These are phyloP conservation scores for Przewalskia tangutica DNA, from an alignment of 257 asterid genomes.

Conservation along the genomic window DNA sequence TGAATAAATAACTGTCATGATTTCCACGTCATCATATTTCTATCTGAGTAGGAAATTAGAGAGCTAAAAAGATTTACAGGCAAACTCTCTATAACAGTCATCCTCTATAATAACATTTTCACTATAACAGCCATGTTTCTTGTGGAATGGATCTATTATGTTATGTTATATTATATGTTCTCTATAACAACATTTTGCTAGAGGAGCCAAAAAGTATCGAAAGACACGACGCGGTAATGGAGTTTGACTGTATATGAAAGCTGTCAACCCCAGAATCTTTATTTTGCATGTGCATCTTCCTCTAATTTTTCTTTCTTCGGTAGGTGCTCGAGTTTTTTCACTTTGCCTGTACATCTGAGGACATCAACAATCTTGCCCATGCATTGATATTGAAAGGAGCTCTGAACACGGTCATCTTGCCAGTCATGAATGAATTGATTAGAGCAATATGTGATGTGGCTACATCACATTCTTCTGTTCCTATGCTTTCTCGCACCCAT, in stretches of 20 bases:
- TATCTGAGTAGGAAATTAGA: not conserved
- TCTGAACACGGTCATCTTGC: conserved; percentile 20
- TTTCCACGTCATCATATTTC: not conserved
- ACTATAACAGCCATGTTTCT: too few species aligned
- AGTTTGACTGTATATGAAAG: not conserved
- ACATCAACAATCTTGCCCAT: conserved; percentile 46
- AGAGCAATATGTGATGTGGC: conserved; percentile 27
- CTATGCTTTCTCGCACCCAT: conserved; percentile 56
- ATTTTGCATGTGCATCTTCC: not conserved
- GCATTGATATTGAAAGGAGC: conserved; percentile 44
- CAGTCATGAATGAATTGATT: conserved; percentile 33
- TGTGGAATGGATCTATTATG: too few species aligned
- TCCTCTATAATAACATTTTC: too few species aligned
- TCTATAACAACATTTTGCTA: too few species aligned
- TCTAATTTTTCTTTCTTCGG: not conserved
- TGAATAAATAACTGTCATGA: not conserved
- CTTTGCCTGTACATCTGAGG: conserved; percentile 51
- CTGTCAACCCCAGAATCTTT: not conserved
- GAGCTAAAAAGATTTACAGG: not conserved
- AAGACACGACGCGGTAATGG: too few species aligned
- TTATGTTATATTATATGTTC: too few species aligned
- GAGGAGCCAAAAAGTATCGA: too few species aligned
- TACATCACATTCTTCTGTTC: conserved; percentile 16
- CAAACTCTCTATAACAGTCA: too few species aligned
- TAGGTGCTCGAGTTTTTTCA: conserved; percentile 48